Percentiles rank a stretch among this genome's conserved stretches.
These are phyloP conservation scores for Syzygium syzygioides DNA, from an alignment of 441 rosid genomes.

Conservation along the genomic window DNA sequence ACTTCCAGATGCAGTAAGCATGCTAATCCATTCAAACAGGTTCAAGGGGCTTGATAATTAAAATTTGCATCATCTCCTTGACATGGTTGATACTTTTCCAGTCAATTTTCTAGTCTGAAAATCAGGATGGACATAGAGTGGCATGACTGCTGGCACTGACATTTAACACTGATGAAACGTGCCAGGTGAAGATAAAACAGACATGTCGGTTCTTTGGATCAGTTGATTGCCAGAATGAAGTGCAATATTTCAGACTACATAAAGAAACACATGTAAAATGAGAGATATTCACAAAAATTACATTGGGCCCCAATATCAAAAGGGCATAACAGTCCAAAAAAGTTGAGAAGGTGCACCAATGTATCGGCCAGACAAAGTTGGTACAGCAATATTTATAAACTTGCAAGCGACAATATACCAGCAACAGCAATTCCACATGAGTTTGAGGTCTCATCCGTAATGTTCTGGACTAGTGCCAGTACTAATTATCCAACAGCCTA, in stretches of 20 bases:
- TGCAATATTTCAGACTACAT: background rate
- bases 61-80: background rate
- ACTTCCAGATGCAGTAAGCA: background rate
- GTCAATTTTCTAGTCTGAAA: background rate
- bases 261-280: background rate
- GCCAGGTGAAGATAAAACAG: background rate
- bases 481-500: background rate
- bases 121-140: background rate
- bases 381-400: background rate
- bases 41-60: background rate
- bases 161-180: background rate
- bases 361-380: background rate
- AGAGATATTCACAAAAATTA: background rate
- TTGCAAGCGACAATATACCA: background rate
- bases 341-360: background rate
- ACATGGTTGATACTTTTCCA: background rate
- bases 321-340: background rate
- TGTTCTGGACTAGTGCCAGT: background rate
- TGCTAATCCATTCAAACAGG: background rate
- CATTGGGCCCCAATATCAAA: background rate
- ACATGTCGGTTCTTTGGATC: background rate
- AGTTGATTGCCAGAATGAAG: background rate
- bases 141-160: background rate
- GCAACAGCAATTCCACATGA: background rate
- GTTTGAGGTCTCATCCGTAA: background rate